Evolutionary conservation across 2,329 filamentous ascomycete species (phyloP).

Genomic region (Colletotrichum godetiae): DNA sequence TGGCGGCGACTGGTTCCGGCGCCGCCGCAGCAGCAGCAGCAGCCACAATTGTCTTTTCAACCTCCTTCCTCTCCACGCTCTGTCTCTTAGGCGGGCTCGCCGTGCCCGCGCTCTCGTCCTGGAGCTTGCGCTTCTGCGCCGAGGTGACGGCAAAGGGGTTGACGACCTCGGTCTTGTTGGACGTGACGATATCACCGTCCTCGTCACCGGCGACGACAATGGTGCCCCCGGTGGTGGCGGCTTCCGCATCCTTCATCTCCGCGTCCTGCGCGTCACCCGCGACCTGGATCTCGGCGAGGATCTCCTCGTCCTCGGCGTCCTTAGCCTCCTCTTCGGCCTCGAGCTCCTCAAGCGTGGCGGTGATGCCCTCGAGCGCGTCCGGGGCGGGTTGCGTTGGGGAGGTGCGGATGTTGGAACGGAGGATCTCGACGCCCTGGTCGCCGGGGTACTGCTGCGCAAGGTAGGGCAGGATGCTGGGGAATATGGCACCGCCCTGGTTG

Average conservation of each 20-base stretch:
- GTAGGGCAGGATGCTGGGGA: constrained; percentile 84
- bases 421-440: constrained; percentile 75
- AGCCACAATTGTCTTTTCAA: constrained; percentile 6
- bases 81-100: constrained; percentile 42
- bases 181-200: constrained; percentile 41
- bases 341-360: constrained; percentile 47
- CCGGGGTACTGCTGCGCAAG: constrained; percentile 73
- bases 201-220: constrained; percentile 20
- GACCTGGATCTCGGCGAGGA: constrained; percentile 46
- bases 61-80: constrained; percentile 27
- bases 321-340: constrained; percentile 53
- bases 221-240: background rate
- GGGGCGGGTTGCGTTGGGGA: constrained; percentile 37
- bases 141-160: constrained; percentile 30
- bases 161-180: constrained; percentile 35
- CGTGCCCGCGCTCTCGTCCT: constrained; percentile 40
- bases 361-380: constrained; percentile 24
- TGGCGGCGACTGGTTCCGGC: constrained; percentile 13
- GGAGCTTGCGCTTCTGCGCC: constrained; percentile 55
- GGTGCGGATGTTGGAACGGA: constrained; percentile 70
- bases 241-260: constrained; percentile 40
- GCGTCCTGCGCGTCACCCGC: constrained; percentile 49
- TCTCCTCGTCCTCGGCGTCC: constrained; percentile 52
- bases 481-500: constrained; percentile 70
- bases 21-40: background rate